These are phyloP conservation scores for Kwoniella sp. DNA, from an alignment of 768 basidiomycete species.

Conservation along the genomic window DNA sequence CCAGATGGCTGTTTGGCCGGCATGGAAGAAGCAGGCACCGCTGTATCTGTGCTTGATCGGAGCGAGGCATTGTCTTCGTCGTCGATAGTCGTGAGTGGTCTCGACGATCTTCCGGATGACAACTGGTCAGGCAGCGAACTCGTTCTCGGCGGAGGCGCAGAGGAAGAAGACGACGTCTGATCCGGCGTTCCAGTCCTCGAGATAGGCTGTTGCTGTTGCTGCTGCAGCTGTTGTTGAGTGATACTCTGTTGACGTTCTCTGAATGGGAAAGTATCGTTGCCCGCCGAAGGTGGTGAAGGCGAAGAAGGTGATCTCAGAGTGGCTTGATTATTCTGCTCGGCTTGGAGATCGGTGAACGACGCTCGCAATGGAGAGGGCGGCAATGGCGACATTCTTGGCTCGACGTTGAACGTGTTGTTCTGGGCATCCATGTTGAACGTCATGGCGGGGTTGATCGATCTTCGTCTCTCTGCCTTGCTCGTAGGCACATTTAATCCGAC, in stretches of 20 bases:
- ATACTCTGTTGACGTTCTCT: constrained; percentile 14
- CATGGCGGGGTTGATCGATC: constrained; percentile 65
- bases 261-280: constrained; percentile 37
- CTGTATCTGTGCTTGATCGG: constrained; percentile 2
- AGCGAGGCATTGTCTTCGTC: constrained; percentile 3
- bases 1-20: constrained; percentile 19
- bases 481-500: constrained; percentile 52
- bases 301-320: constrained; percentile 33
- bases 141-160: constrained; percentile 41
- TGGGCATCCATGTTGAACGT: constrained; percentile 56
- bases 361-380: constrained; percentile 55
- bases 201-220: constrained; percentile 6
- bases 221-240: constrained; percentile 16
- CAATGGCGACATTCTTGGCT: constrained; percentile 44
- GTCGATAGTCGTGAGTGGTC: constrained; percentile 17
- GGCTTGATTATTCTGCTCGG: constrained; percentile 10
- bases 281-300: constrained; percentile 26
- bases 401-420: constrained; percentile 38
- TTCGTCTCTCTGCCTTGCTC: constrained; percentile 60
- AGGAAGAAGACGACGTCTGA: constrained; percentile 1
- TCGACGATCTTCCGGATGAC: constrained; percentile 1
- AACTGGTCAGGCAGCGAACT: constrained; percentile 44
- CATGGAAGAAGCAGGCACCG: constrained; percentile 10
- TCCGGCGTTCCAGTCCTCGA: constrained; percentile 6
- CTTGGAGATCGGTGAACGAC: constrained; percentile 59